Conservation (phyloP, 140 eudicot genomes). For the Cichorium intybus region DNA sequence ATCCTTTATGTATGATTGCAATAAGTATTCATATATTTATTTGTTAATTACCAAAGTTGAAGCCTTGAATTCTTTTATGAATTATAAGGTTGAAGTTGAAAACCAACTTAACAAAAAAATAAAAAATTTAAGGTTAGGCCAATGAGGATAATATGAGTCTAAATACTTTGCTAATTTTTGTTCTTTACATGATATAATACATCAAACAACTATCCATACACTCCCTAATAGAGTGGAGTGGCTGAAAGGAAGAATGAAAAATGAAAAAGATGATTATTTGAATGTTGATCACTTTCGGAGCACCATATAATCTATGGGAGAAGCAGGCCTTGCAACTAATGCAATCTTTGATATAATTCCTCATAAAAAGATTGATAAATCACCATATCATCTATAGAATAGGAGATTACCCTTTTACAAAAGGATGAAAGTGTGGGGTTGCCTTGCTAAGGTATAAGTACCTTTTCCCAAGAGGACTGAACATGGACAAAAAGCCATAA, state of each 20-base stretch:
- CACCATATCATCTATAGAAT: background rate
- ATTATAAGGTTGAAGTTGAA: background rate
- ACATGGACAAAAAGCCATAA: background rate
- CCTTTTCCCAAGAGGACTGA: background rate
- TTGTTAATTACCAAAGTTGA: background rate
- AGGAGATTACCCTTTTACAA: too few relatives aligned
- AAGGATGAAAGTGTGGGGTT: background rate
- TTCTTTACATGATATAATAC: too few relatives aligned
- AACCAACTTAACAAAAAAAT: background rate
- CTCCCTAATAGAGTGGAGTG: background rate
- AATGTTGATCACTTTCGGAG: too few relatives aligned
- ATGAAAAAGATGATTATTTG: background rate
- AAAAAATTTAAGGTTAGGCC: background rate
- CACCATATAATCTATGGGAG: background rate
- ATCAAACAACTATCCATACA: background rate
- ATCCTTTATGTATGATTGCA: background rate
- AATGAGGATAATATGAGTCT: background rate
- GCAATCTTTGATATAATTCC: background rate
- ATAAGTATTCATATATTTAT: background rate
- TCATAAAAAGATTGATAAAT: background rate
- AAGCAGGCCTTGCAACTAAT: background rate
- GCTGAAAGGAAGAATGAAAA: background rate
- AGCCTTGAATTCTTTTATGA: background rate
- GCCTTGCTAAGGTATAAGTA: background rate
- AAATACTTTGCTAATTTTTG: background rate